Evolutionary conservation across 768 basidiomycete species (phyloP).

Genomic region (Trametes cubensis): DNA sequence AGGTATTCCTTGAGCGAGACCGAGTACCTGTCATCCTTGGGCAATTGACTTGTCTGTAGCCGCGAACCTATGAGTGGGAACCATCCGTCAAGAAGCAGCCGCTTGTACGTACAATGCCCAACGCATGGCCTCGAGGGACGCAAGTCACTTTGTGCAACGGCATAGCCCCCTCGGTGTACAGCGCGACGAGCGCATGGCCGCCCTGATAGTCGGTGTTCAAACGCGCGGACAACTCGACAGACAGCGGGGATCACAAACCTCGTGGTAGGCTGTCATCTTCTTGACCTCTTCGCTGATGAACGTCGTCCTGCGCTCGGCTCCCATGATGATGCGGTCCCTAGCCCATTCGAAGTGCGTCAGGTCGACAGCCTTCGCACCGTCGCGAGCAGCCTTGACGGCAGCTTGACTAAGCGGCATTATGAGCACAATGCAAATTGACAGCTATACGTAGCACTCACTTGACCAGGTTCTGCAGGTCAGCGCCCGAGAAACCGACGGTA

Average conservation of each 20-base stretch:
- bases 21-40: conserved; percentile 75
- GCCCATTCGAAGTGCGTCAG: conserved; percentile 97
- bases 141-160: conserved; percentile 98
- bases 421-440: neutral
- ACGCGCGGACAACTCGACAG: neutral
- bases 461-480: conserved; percentile 95
- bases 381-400: conserved; percentile 91
- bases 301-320: conserved; percentile 88
- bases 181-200: conserved; percentile 91
- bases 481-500: conserved; percentile 95
- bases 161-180: conserved; percentile 94
- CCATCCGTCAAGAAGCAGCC: conserved; percentile 1
- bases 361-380: conserved; percentile 70
- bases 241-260: conserved; percentile 52
- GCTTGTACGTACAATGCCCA: conserved; percentile 70
- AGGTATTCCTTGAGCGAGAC: conserved; percentile 74
- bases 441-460: conserved; percentile 61
- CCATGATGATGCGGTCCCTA: conserved; percentile 97
- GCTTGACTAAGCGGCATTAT: conserved; percentile 59
- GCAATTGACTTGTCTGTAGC: conserved; percentile 68
- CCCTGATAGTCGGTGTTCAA: conserved; percentile 48
- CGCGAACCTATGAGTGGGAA: neutral
- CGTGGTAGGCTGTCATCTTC: conserved; percentile 93
- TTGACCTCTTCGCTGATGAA: conserved; percentile 88
- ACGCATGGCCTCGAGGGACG: conserved; percentile 91